A percentile compares a stretch with the other conserved stretches of the same genome.
Conservation (phyloP, 495 filamentous ascomycete species). For the Durotheca rogersii region DNA sequence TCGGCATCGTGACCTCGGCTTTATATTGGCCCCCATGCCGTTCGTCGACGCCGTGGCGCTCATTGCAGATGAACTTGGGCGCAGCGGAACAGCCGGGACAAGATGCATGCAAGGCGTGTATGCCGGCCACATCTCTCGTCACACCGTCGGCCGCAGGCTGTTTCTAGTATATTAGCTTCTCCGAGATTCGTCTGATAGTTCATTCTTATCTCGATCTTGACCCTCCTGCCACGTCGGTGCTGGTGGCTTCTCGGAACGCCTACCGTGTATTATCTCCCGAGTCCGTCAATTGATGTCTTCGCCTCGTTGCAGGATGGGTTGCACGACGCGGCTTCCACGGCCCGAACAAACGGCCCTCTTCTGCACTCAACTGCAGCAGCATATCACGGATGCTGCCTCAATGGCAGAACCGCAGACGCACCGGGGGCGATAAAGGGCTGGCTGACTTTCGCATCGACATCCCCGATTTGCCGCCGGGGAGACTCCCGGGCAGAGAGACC, state of each 20-base stretch:
- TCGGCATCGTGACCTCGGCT: neutral
- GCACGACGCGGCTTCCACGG: slow-evolving; percentile 2
- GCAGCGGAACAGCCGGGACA: slow-evolving; percentile 16
- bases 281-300: slow-evolving; percentile 3
- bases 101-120: slow-evolving; percentile 17
- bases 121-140: slow-evolving; percentile 27
- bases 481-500: too few species aligned
- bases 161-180: neutral
- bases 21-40: neutral
- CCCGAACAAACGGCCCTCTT: neutral
- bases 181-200: neutral
- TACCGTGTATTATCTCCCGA: slow-evolving; percentile 18
- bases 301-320: slow-evolving; percentile 6
- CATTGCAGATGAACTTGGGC: slow-evolving; percentile 21
- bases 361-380: neutral
- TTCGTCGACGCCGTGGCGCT: neutral
- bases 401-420: too few species aligned
- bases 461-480: too few species aligned
- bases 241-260: slow-evolving; percentile 22
- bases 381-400: neutral
- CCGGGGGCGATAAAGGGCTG: too few species aligned
- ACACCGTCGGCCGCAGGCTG: slow-evolving; percentile 5
- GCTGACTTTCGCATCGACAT: too few species aligned
- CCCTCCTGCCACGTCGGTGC: slow-evolving; percentile 22
- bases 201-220: slow-evolving; percentile 21